These are phyloP conservation scores for Epichloe brachyelytri DNA, from an alignment of 2,329 filamentous ascomycete species.

Conservation along the genomic window DNA sequence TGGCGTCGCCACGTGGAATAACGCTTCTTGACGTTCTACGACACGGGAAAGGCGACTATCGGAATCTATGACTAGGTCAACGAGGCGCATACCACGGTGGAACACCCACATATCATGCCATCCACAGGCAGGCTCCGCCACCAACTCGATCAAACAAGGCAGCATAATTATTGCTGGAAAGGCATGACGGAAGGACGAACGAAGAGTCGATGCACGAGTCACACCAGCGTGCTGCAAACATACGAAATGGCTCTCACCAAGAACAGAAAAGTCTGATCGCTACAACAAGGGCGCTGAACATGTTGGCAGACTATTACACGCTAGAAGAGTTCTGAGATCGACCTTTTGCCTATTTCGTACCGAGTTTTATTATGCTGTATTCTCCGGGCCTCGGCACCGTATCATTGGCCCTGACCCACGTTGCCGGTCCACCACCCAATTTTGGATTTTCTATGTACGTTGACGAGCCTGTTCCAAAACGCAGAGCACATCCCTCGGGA, in stretches of 20 bases:
- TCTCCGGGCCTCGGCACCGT: slow-evolving; percentile 4
- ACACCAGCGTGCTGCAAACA: not conserved
- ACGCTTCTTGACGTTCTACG: not conserved
- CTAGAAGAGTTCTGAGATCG: not conserved
- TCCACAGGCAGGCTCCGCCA: not conserved
- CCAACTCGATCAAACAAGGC: not conserved
- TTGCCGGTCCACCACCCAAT: not conserved
- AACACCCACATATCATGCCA: no score
- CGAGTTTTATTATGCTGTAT: not conserved
- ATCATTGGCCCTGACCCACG: not conserved
- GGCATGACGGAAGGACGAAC: no score
- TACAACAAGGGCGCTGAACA: not conserved
- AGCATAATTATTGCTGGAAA: no score
- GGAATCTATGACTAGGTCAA: no score
- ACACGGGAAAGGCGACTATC: no score
- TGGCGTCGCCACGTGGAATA: not conserved
- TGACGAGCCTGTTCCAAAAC: slow-evolving; percentile 1
- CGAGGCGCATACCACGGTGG: no score
- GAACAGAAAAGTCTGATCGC: not conserved
- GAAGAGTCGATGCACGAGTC: no score
- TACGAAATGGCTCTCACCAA: not conserved
- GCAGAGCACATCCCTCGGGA: slow-evolving; percentile 3
- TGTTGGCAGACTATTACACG: not conserved
- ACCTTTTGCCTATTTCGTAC: not conserved
- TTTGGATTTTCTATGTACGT: not conserved